Base-by-base conservation (phyloP, 495 filamentous ascomycete genomes). In the Annulohypoxylon moriforme region DNA sequence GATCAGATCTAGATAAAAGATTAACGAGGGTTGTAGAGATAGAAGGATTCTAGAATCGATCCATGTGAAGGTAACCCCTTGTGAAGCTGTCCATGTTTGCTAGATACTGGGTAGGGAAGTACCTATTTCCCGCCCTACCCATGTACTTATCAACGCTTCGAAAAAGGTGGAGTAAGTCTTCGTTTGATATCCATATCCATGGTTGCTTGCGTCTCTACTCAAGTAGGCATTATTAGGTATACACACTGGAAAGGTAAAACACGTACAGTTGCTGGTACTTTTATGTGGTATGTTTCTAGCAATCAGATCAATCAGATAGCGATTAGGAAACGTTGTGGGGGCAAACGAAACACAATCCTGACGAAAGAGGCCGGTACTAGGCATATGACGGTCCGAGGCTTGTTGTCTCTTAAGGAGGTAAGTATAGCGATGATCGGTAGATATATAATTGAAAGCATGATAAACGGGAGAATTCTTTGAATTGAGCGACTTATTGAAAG, bases 1-100 rank as follows among this genome's bases (percentile, higher is more conserved):
- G 27, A 57, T 61, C 55, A 65, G 70, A 50, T 60, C 49, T 64
- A 22, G 47, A 73, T 68, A 7, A 47, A 25, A 72, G 69, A 72
- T 68, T 60, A 64, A 64, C 46, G 46, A 64, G 34, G 34, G 8
- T 40, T 68, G 36, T 47, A n/a, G 64, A 61, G 22, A 52, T 68
- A 29, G 69, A 60, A 68, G 16, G 53, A 52, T 64, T 72, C 47
- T 68, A 55, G 56, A 60, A 60, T 4, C 2, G n/a, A 14, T 52
- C 11, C 53, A 25, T 40, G 29, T 24, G 40, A 25, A 59, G 47
- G 16, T 24, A 33, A 38, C 18, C 55, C 34, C 55, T 33, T 40
- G 55, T n/a, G 16, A 58, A 18, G 27, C 33, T 38, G 13, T 58
- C 33, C 33, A 58, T 34, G 20, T n/a, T 18, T 40, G 33, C 20